Evolutionary conservation across 164 flowering plant genomes (phyloP).

Genomic region (Santalum album): DNA sequence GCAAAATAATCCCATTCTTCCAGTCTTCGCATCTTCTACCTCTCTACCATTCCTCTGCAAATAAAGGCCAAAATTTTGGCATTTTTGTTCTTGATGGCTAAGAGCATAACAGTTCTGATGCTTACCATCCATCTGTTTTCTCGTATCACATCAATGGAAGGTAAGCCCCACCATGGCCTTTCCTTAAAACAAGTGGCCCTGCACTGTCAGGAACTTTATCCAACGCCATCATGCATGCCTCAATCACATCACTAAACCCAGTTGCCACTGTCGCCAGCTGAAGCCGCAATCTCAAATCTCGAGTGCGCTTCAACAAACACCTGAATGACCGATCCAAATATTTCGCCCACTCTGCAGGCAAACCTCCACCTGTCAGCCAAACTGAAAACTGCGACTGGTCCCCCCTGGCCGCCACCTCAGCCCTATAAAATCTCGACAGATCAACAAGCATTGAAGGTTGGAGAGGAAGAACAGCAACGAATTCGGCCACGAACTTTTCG

Average conservation of each 20-base stretch:
- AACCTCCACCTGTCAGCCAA: conserved; percentile 92
- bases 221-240: conserved; percentile 46
- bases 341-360: conserved; percentile 93
- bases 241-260: conserved; percentile 70
- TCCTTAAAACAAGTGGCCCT: conserved; percentile 82
- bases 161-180: conserved; percentile 96
- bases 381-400: conserved; percentile 94
- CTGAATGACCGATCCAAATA: conserved; percentile 81
- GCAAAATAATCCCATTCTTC: too few relatives aligned
- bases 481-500: conserved; percentile 83
- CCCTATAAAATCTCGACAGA: conserved; percentile 74
- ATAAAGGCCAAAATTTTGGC: too few relatives aligned
- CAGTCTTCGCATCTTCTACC: too few relatives aligned
- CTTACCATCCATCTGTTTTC: conserved; percentile 1
- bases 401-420: conserved; percentile 87
- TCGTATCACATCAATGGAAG: conserved; percentile 94
- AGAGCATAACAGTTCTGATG: too few relatives aligned
- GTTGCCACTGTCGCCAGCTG: conserved; percentile 81
- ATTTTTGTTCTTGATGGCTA: too few relatives aligned
- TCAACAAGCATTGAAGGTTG: conserved; percentile 79
- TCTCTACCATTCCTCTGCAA: too few relatives aligned
- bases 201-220: conserved; percentile 84
- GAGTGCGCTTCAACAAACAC: conserved; percentile 74
- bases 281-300: conserved; percentile 61
- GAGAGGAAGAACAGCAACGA: conserved; percentile 91